Conservation (phyloP, 768 basidiomycete species). For the Multifurca ochricompacta region DNA sequence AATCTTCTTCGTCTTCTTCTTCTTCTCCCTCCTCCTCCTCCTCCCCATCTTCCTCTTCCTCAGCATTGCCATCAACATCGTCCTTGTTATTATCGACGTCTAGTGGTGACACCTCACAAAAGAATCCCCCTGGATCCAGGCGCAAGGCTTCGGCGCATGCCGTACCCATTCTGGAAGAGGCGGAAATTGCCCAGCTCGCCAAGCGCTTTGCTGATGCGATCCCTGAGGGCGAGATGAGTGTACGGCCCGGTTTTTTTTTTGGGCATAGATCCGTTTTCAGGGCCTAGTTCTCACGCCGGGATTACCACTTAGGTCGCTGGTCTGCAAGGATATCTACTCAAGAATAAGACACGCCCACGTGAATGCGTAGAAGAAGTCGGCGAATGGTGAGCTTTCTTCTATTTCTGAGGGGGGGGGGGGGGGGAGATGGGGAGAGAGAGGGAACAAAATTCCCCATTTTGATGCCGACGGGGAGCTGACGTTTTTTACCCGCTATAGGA, state of each 20-base stretch:
- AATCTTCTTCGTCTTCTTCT: neutral
- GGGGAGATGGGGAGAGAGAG: too few species aligned
- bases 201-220: slow-evolving; percentile 77
- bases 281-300: slow-evolving; percentile 2
- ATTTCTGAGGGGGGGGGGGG: too few species aligned
- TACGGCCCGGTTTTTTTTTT: slow-evolving; percentile 32
- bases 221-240: slow-evolving; percentile 82
- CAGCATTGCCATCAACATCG: neutral
- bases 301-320: slow-evolving; percentile 52
- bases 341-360: slow-evolving; percentile 84
- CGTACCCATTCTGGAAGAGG: slow-evolving; percentile 64
- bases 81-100: slow-evolving; percentile 7
- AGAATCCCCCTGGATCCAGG: slow-evolving; percentile 65
- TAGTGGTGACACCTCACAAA: slow-evolving; percentile 43
- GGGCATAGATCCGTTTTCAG: neutral
- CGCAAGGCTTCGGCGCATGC: slow-evolving; percentile 48
- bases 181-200: slow-evolving; percentile 68
- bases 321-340: slow-evolving; percentile 79
- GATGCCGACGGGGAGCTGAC: slow-evolving; percentile 12
- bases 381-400: slow-evolving; percentile 44
- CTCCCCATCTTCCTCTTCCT: too few species aligned
- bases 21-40: too few species aligned
- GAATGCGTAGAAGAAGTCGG: slow-evolving; percentile 76
- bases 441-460: too few species aligned
- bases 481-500: slow-evolving; percentile 28